Base-by-base conservation (phyloP, 768 basidiomycete species). In the Leccinum variicolor region DNA sequence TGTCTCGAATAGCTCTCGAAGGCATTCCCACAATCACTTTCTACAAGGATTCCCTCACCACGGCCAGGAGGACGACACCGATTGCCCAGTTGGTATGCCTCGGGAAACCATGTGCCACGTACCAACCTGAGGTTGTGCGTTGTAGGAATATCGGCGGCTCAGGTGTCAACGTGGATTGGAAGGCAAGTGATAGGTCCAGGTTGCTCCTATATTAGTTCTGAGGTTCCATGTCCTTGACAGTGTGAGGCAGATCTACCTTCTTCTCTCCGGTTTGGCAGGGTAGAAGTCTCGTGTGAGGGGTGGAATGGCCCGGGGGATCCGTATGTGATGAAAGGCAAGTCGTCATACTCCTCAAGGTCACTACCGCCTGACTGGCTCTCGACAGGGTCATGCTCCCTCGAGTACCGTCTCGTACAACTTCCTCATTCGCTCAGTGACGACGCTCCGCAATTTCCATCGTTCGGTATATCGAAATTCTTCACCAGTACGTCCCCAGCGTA, bases 241-340 rank as follows among this genome's bases (percentile, higher is more conserved):
- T 97, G 94, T 67, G 88, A 93, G 71, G 88, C 93, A 34, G 94
- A 98, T 68, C 77, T 98, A 6, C 95, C 94, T 9, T 85, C 86
- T 50, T 76, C 84, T 9, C 70, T 96, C 54, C 81, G 94, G 17
- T 89, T 98, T 55, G 95, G 95, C 15, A 81, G 84, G 61, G 87
- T 96, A 0, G 84, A 90, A 62, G 85, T 98, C 1, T 87, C 85
- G 17, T 98, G 95, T 65, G 95, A 98, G 76, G 95, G 95, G 23
- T 98, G 90, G 89, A 84, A 81, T 39, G 75, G 79, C 31, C 83
- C 92, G 4, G 93, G 91, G 0, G 95, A 98, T 74, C 79, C 84
- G 2, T 84, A 86, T 70, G 90, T 98, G 14, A 72, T 96, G 60
- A 91, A 92, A 78, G 94, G 94, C 89, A 33, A 74, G 61, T 61